A percentile compares a stretch with the other conserved stretches of the same genome.
Conservation (phyloP, 2,329 filamentous ascomycete species). For the Geosmithia flava region DNA sequence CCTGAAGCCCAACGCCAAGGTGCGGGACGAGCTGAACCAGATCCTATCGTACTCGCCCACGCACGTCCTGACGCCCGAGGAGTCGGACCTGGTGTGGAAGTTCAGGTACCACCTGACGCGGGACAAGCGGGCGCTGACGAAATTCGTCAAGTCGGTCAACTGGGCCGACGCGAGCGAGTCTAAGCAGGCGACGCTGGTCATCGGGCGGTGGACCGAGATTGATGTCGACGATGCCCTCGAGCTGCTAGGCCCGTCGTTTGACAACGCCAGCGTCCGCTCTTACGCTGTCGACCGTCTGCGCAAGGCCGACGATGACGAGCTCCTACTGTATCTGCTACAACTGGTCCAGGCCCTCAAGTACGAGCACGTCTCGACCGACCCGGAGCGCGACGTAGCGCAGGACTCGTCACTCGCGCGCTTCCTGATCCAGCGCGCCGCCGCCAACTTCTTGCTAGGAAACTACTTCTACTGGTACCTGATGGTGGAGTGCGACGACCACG, state of each 20-base stretch:
- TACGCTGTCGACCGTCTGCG: slow-evolving; percentile 88
- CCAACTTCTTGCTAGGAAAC: slow-evolving; percentile 84
- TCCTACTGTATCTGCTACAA: slow-evolving; percentile 83
- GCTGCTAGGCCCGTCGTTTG: slow-evolving; percentile 81
- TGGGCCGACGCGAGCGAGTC: slow-evolving; percentile 81
- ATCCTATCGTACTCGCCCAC: slow-evolving; percentile 91
- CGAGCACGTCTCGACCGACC: slow-evolving; percentile 59
- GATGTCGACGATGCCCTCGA: slow-evolving; percentile 95
- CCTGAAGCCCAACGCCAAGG: slow-evolving; percentile 89
- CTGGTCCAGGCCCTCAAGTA: slow-evolving; percentile 94
- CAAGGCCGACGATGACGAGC: slow-evolving; percentile 85
- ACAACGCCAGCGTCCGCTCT: slow-evolving; percentile 75
- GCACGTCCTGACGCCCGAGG: slow-evolving; percentile 74
- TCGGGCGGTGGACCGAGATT: slow-evolving; percentile 91
- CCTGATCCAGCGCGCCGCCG: slow-evolving; percentile 74
- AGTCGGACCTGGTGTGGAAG: slow-evolving; percentile 95
- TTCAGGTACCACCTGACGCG: slow-evolving; percentile 89
- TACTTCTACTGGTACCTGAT: slow-evolving; percentile 98
- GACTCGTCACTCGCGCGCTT: slow-evolving; percentile 85
- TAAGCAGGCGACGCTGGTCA: slow-evolving; percentile 77
- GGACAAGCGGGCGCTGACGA: slow-evolving; percentile 86
- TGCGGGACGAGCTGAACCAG: slow-evolving; percentile 81
- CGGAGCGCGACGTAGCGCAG: slow-evolving; percentile 41
- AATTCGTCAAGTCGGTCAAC: slow-evolving; percentile 95
- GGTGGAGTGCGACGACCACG: slow-evolving; percentile 87